Base-by-base conservation (phyloP, 2,329 filamentous ascomycete genomes). In the Graphilbum fragrans region DNA sequence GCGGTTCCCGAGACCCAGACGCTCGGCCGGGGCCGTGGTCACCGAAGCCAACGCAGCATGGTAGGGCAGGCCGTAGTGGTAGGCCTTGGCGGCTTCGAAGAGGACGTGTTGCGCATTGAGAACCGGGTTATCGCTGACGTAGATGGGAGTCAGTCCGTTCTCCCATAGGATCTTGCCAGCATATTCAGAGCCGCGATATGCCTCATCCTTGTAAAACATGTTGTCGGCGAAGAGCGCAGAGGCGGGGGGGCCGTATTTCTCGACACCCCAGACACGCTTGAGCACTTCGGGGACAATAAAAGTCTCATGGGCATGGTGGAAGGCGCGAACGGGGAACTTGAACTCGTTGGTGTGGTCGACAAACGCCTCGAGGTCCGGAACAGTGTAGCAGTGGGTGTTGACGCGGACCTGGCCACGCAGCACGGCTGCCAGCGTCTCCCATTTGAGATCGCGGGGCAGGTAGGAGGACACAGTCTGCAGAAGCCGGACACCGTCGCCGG, bases 321-420 rank as follows among this genome's bases (percentile, higher is more conserved):
- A 83, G 0, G 80, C 77, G 12, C 74, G 66, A 4, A 83, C 61
- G 0, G 72, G 57, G 50, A 84, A 82, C 45, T 75, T 69, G 60
- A 84, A 85, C 63, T 84, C 80, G 48, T 83, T 81, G 14, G 74
- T 80, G 52, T 82, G 77, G 45, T 79, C 70, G 4, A 84, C 70
- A 54, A 83, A 80, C 25, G 75, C 74, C 56, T 84, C 79, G 8
- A 84, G 61, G 50, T 84, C 80, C 1, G 77, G 69, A 2, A 81
- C 66, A 0, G 77, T 82, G 55, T 84, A 85, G 59, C 80, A 84
- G 50, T 85, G 80, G 0, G 75, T 78, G 59, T 84, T 82, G 47
- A 84, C 67, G 45, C 77, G 70, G 6, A 84, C 76, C 48, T 84
- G 76, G 0, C 79, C 79, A 32, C 80, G 68, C 29, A 84, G 58